A percentile compares a stretch with the other conserved stretches of the same genome.
These are phyloP conservation scores for Ceratobasidium sp. DNA, from an alignment of 1,284 basidiomycete species.

Conservation along the genomic window DNA sequence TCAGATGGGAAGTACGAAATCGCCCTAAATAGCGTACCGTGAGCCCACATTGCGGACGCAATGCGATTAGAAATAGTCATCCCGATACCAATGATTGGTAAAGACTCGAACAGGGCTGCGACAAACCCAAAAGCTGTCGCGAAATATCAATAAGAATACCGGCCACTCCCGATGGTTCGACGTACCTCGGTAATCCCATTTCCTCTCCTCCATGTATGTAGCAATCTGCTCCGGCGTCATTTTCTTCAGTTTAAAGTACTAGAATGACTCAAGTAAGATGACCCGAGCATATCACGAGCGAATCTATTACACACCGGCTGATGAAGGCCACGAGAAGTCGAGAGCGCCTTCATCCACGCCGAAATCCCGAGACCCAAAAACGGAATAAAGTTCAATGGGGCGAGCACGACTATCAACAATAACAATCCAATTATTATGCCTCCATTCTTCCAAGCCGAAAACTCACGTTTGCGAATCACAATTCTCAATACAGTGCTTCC, in stretches of 20 bases:
- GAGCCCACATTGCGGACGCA: constrained; percentile 92
- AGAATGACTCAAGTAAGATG: constrained; percentile 15
- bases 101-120: constrained; percentile 79
- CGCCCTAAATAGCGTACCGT: constrained; percentile 63
- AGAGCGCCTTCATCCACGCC: constrained; percentile 75
- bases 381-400: constrained; percentile 77
- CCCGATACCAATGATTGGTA: constrained; percentile 81
- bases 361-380: constrained; percentile 74
- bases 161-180: neutral
- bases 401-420: constrained; percentile 63
- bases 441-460: neutral
- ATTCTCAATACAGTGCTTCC: constrained; percentile 66
- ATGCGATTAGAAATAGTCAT: constrained; percentile 88
- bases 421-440: neutral
- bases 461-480: constrained; percentile 64
- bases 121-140: constrained; percentile 80
- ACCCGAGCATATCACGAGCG: neutral
- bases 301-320: constrained; percentile 64
- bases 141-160: neutral
- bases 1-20: neutral
- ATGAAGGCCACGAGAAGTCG: constrained; percentile 78
- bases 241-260: constrained; percentile 84
- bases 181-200: constrained; percentile 84
- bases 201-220: constrained; percentile 85
- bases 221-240: constrained; percentile 78